phyloP scores from a whole-genome alignment of 1,284 basidiomycete species.

The Rhizoctonia solani region DNA sequence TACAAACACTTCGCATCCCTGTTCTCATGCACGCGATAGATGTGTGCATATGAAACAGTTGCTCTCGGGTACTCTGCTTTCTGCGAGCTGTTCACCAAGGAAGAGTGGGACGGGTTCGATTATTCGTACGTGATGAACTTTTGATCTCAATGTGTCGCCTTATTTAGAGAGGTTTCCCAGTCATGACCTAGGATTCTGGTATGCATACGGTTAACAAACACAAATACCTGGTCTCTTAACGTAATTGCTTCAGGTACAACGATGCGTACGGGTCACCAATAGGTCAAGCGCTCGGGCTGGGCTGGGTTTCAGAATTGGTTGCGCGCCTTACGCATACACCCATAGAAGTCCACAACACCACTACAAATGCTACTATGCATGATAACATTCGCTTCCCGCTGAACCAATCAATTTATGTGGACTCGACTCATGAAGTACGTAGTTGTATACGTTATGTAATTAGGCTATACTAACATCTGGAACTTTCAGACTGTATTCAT shows the following conservation, averaged over 20 bases:
- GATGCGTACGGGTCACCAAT: slow-evolving; percentile 60
- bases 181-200: slow-evolving; percentile 56
- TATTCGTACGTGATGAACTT: slow-evolving; percentile 49
- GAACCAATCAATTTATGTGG: slow-evolving; percentile 61
- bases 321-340: slow-evolving; percentile 56
- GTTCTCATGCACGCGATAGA: slow-evolving; percentile 30
- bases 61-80: slow-evolving; percentile 88
- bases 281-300: slow-evolving; percentile 62
- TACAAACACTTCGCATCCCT: background rate
- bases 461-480: background rate
- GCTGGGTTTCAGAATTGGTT: slow-evolving; percentile 62
- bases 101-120: slow-evolving; percentile 68
- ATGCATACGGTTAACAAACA: slow-evolving; percentile 39
- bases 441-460: background rate
- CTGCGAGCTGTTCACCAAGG: slow-evolving; percentile 75
- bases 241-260: slow-evolving; percentile 41
- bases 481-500: slow-evolving; percentile 17
- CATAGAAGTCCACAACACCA: slow-evolving; percentile 54
- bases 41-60: slow-evolving; percentile 78
- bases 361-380: slow-evolving; percentile 61
- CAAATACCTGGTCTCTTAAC: background rate
- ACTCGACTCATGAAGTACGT: slow-evolving; percentile 55
- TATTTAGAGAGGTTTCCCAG: slow-evolving; percentile 1
- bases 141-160: slow-evolving; percentile 10
- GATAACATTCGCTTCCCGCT: slow-evolving; percentile 62